These are phyloP conservation scores for Lepidium campestre DNA, from an alignment of 441 rosid genomes.

Conservation along the genomic window DNA sequence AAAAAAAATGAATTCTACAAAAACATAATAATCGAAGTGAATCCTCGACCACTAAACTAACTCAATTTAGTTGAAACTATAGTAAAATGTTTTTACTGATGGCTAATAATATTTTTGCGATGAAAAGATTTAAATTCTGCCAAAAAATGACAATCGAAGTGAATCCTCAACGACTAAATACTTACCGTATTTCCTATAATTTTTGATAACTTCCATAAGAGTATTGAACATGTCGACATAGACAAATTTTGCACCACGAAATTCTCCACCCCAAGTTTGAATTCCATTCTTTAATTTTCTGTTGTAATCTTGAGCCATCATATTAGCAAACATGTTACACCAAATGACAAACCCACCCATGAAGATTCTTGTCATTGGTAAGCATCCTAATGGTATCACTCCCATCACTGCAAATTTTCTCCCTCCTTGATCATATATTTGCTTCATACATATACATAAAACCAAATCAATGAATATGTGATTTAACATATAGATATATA, in stretches of 20 bases:
- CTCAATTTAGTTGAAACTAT: too few species aligned
- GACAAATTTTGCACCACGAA: constrained; percentile 38
- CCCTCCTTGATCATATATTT: constrained; percentile 19
- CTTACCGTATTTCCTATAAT: constrained; percentile 44
- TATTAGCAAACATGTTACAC: constrained; percentile 15
- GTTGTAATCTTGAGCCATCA: constrained; percentile 32
- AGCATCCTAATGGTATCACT: constrained; percentile 25
- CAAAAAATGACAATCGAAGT: too few species aligned
- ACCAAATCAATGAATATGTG: not conserved
- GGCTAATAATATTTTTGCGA: too few species aligned
- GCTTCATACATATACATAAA: constrained; percentile 9
- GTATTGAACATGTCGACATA: constrained; percentile 50
- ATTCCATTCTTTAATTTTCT: not conserved
- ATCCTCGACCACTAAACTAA: too few species aligned
- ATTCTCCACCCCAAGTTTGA: constrained; percentile 2
- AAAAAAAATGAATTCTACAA: too few species aligned
- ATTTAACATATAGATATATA: not conserved
- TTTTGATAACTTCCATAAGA: constrained; percentile 40
- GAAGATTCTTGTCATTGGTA: constrained; percentile 22
- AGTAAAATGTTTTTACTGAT: too few species aligned
- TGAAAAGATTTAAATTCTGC: too few species aligned
- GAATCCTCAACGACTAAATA: not conserved
- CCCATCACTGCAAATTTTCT: constrained; percentile 32
- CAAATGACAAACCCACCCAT: constrained; percentile 1
- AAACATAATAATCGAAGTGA: too few species aligned